These are phyloP conservation scores for Begonia loranthoides DNA, from an alignment of 306 rosid genomes.

Conservation along the genomic window DNA sequence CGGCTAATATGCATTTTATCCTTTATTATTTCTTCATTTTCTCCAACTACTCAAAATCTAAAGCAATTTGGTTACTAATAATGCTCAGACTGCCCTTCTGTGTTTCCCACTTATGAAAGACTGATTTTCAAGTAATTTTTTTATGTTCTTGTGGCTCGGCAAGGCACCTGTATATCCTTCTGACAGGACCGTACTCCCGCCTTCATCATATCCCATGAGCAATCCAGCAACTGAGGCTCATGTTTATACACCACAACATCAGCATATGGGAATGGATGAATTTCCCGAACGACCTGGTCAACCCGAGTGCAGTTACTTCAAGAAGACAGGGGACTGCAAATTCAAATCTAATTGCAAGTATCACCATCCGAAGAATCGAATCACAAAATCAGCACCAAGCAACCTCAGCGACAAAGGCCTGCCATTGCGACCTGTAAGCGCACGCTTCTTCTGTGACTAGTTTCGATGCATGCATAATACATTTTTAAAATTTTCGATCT, in stretches of 20 bases:
- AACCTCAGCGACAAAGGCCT: constrained; percentile 75
- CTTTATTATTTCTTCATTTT: too few relatives aligned
- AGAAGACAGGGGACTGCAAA: constrained; percentile 86
- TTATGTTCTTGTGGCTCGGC: constrained; percentile 21
- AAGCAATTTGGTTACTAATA: too few relatives aligned
- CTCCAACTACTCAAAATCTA: too few relatives aligned
- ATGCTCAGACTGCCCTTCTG: too few relatives aligned
- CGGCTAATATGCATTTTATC: too few relatives aligned
- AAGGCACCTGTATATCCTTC: constrained; percentile 60
- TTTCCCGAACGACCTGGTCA: constrained; percentile 89
- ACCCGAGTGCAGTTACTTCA: constrained; percentile 76
- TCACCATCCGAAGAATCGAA: constrained; percentile 74
- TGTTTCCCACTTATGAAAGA: too few relatives aligned
- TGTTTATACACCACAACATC: constrained; percentile 33
- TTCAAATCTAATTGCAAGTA: constrained; percentile 72
- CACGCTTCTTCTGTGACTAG: too few relatives aligned
- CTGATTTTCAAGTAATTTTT: neutral
- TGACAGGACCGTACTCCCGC: constrained; percentile 48
- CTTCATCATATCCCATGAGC: constrained; percentile 44
- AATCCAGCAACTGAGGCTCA: constrained; percentile 42
- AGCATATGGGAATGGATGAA: constrained; percentile 27
- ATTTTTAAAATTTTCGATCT: too few relatives aligned
- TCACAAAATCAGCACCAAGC: constrained; percentile 27
- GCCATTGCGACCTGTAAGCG: constrained; percentile 89
- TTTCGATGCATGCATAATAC: too few relatives aligned